phyloP scores from a whole-genome alignment of 140 eudicot species.

The Senecio squalidus region DNA sequence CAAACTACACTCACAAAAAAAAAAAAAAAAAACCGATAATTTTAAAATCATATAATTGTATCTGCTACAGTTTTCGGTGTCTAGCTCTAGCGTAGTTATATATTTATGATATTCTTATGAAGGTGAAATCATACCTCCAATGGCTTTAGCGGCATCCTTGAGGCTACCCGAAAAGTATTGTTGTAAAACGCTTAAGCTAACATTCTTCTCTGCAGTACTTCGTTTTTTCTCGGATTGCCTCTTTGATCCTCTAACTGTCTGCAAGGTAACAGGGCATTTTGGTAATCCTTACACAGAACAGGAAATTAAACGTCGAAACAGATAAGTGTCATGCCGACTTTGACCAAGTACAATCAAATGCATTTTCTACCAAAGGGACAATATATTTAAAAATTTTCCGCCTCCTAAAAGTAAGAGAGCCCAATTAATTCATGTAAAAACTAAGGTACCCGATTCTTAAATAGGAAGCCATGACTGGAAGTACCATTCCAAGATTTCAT shows the following conservation, averaged over 20 bases:
- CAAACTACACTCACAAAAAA: conserved; percentile 45
- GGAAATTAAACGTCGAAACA: not conserved
- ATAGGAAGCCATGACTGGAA: not conserved
- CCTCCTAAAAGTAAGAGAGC: not conserved
- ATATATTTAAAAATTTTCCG: not conserved
- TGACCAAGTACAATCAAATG: not conserved
- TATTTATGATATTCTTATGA: not conserved
- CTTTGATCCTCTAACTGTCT: conserved; percentile 42
- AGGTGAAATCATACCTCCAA: conserved; percentile 57
- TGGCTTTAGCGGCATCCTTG: conserved; percentile 91
- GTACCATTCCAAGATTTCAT: not conserved
- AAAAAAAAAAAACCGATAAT: not conserved
- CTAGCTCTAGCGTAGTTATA: not conserved
- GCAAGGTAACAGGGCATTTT: conserved; percentile 2
- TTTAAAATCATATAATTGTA: not conserved
- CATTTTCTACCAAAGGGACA: not conserved
- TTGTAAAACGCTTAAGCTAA: conserved; percentile 78
- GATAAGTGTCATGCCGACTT: not conserved
- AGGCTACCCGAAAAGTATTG: conserved; percentile 96
- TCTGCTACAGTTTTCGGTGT: not conserved
- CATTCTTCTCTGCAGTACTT: conserved; percentile 78
- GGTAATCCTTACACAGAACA: not conserved
- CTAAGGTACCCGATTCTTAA: not conserved
- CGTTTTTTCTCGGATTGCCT: conserved; percentile 60
- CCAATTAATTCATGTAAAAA: not conserved